Evolutionary conservation across 768 basidiomycete species (phyloP).

Genomic region (Gymnopilus junonius): DNA sequence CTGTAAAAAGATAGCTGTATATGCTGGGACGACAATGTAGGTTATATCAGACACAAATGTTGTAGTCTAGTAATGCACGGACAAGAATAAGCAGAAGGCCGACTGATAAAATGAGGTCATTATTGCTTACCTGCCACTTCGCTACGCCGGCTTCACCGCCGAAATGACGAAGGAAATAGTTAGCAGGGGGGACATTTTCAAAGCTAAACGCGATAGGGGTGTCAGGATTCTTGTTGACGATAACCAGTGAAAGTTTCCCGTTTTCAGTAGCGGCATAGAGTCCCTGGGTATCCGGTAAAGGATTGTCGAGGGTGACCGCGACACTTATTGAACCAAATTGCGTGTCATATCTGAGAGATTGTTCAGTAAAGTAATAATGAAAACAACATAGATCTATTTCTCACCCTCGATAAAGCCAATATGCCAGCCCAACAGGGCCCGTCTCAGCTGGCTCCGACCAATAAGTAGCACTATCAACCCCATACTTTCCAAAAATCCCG

Average conservation of each 20-base stretch:
- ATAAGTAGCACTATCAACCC: conserved; percentile 56
- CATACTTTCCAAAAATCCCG: conserved; percentile 54
- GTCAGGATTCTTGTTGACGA: conserved; percentile 55
- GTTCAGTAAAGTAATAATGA: neutral
- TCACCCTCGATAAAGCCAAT: conserved; percentile 61
- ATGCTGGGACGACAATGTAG: conserved; percentile 40
- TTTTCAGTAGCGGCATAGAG: conserved; percentile 50
- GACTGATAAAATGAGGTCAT: neutral
- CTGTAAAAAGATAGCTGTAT: conserved; percentile 42
- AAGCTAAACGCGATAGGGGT: conserved; percentile 44
- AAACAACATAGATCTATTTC: conserved; percentile 4
- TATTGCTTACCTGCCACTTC: conserved; percentile 53
- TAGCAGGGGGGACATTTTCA: conserved; percentile 47
- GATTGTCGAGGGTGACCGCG: conserved; percentile 47
- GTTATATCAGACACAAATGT: conserved; percentile 31
- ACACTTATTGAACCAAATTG: conserved; percentile 49
- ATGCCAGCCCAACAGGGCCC: conserved; percentile 54
- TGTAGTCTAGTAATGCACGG: conserved; percentile 27
- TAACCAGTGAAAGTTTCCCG: conserved; percentile 46
- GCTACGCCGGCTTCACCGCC: conserved; percentile 56
- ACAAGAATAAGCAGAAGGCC: neutral
- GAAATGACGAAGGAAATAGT: conserved; percentile 58
- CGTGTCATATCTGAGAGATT: conserved; percentile 41
- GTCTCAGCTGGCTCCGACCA: conserved; percentile 52
- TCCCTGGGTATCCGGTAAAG: conserved; percentile 45